Conservation (phyloP, 768 basidiomycete genomes). For the Lentinula lateritia region DNA sequence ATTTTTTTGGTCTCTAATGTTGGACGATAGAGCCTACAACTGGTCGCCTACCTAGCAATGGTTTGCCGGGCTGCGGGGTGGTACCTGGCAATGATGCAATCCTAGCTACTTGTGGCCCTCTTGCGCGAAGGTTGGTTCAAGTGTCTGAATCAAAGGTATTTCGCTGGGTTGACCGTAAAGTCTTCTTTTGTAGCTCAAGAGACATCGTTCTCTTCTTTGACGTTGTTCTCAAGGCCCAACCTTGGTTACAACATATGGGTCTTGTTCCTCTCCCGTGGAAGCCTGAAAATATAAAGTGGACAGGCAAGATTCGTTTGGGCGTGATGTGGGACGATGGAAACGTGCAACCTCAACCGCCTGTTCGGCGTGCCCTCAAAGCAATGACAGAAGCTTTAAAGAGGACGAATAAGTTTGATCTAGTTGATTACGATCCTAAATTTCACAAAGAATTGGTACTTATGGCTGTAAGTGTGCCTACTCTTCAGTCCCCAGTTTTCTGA, state of each 20-base stretch:
- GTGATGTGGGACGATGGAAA: constrained; percentile 31
- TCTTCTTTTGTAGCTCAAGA: constrained; percentile 15
- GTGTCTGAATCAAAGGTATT: background rate
- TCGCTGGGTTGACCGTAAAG: background rate
- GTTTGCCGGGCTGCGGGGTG: constrained; percentile 23
- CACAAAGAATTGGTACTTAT: constrained; percentile 28
- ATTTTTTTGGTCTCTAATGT: background rate
- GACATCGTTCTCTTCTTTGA: constrained; percentile 26
- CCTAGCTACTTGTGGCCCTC: constrained; percentile 50
- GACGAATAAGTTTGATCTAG: constrained; percentile 26
- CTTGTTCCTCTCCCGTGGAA: constrained; percentile 23
- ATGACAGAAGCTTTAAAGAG: constrained; percentile 28
- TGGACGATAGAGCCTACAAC: constrained; percentile 12
- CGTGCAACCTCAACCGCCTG: constrained; percentile 35
- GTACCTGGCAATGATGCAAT: constrained; percentile 45
- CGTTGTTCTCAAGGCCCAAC: constrained; percentile 26
- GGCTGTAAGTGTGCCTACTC: constrained; percentile 18
- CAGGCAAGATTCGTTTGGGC: constrained; percentile 20
- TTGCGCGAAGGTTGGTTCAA: constrained; percentile 33
- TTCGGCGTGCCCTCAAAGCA: constrained; percentile 31
- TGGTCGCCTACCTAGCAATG: constrained; percentile 44
- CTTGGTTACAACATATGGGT: constrained; percentile 35
- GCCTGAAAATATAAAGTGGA: constrained; percentile 11
- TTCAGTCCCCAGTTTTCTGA: background rate
- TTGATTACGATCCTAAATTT: constrained; percentile 28